A percentile compares a stretch with the other conserved stretches of the same genome.
phyloP scores from a whole-genome alignment of 2,329 filamentous ascomycete species.

The Phaeophleospora eucalypticola region DNA sequence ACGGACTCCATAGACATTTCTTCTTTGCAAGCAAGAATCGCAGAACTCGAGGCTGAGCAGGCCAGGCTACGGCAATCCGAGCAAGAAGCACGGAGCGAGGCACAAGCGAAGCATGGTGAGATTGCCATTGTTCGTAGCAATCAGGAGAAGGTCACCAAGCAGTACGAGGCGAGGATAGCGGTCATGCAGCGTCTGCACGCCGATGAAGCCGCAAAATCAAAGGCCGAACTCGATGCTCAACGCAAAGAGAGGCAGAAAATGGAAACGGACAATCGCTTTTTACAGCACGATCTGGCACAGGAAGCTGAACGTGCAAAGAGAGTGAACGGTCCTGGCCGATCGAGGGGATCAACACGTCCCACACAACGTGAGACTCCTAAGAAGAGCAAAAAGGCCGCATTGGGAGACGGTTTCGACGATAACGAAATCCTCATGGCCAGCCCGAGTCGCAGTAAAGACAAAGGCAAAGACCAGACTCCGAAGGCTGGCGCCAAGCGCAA shows the following conservation, averaged over 20 bases:
- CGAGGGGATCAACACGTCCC: conserved; percentile 2
- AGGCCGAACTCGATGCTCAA: conserved; percentile 61
- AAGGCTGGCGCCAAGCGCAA: conserved; percentile 66
- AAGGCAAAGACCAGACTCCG: conserved; percentile 54
- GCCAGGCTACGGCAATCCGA: conserved; percentile 37
- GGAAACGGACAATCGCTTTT: conserved; percentile 67
- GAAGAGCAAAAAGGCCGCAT: conserved; percentile 22
- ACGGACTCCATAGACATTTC: conserved; percentile 21
- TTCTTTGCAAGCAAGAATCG: conserved; percentile 41
- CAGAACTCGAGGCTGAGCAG: conserved; percentile 44
- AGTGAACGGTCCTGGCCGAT: conserved; percentile 27
- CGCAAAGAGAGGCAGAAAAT: conserved; percentile 61
- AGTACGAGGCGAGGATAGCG: conserved; percentile 60
- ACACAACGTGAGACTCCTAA: conserved; percentile 26
- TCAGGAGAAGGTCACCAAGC: conserved; percentile 57
- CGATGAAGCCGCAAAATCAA: conserved; percentile 61
- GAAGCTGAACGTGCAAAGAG: conserved; percentile 53
- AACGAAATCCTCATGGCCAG: conserved; percentile 47
- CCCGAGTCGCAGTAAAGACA: conserved; percentile 42
- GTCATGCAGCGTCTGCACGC: conserved; percentile 60
- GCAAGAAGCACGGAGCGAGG: conserved; percentile 43
- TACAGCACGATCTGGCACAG: conserved; percentile 66
- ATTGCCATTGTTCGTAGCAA: conserved; percentile 71
- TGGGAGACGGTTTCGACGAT: conserved; percentile 73
- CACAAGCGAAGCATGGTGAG: conserved; percentile 65